Evolutionary conservation across 306 rosid species (phyloP).

Genomic region (Ammopiptanthus mongolicus): DNA sequence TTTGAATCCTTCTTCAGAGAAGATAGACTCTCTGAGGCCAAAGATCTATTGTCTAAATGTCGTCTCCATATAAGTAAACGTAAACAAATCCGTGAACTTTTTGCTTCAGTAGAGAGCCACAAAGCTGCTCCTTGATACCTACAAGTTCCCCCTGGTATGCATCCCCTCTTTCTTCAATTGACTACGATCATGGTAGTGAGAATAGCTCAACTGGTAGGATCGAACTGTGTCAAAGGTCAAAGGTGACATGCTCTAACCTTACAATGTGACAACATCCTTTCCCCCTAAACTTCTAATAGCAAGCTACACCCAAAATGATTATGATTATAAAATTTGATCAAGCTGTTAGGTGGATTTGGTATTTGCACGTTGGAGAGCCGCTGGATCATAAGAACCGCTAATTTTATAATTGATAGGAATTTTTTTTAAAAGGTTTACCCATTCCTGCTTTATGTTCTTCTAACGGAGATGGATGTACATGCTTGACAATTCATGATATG

Average conservation of each 20-base stretch:
- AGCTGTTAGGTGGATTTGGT: background rate
- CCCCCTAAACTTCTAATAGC: background rate
- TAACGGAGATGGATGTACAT: background rate
- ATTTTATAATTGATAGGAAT: background rate
- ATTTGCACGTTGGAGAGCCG: background rate
- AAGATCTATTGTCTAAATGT: slow-evolving; percentile 60
- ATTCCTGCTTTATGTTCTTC: background rate
- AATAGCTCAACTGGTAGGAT: background rate
- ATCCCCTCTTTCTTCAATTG: background rate
- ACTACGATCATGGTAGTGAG: background rate
- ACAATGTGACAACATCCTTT: background rate
- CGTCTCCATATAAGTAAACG: slow-evolving; percentile 61
- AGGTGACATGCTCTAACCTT: background rate
- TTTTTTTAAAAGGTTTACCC: background rate
- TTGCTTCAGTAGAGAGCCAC: slow-evolving; percentile 43
- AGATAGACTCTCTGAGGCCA: slow-evolving; percentile 75
- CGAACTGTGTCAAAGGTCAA: background rate
- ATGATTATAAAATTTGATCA: background rate
- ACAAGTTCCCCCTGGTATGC: background rate
- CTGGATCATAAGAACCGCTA: background rate
- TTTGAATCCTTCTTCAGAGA: slow-evolving; percentile 59
- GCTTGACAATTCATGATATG: background rate
- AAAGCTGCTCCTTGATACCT: slow-evolving; percentile 27
- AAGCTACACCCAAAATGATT: background rate
- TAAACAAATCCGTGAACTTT: slow-evolving; percentile 44